Evolutionary conservation across 1,284 basidiomycete species (phyloP).

Genomic region (Tranzscheliella williamsii): DNA sequence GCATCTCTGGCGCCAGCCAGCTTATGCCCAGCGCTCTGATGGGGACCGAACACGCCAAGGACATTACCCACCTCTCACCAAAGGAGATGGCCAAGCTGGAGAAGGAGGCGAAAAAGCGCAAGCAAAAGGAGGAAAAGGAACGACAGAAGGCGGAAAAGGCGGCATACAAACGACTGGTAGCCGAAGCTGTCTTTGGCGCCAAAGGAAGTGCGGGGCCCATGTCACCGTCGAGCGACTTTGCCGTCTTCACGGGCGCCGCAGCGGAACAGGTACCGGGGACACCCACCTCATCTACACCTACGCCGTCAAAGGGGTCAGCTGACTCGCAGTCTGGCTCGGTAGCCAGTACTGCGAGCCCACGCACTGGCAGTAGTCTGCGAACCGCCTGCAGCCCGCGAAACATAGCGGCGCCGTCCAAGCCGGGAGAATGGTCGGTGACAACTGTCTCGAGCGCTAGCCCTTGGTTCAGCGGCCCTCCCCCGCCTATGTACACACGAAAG

Average conservation of each 20-base stretch:
- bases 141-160: conserved; percentile 36
- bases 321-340: conserved; percentile 28
- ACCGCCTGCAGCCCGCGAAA: conserved; percentile 21
- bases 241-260: conserved; percentile 14
- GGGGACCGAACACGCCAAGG: conserved; percentile 19
- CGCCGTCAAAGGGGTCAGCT: too few relatives aligned
- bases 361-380: conserved; percentile 20
- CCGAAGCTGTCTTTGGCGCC: conserved; percentile 39
- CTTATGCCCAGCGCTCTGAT: neutral
- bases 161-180: conserved; percentile 36
- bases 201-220: conserved; percentile 25
- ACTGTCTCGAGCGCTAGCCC: conserved; percentile 29
- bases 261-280: conserved; percentile 1
- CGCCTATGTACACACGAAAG: conserved; percentile 10
- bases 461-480: conserved; percentile 39
- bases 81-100: conserved; percentile 38
- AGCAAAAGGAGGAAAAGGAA: conserved; percentile 34
- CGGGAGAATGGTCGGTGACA: conserved; percentile 34
- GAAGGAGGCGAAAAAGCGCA: conserved; percentile 27
- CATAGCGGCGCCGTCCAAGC: conserved; percentile 10
- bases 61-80: conserved; percentile 21
- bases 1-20: conserved; percentile 3
- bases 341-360: conserved; percentile 31
- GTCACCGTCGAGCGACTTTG: conserved; percentile 28
- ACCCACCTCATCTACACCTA: conserved; percentile 10